Base-by-base conservation (phyloP, 2,329 filamentous ascomycete species). In the Aureobasidium mangrovei region DNA sequence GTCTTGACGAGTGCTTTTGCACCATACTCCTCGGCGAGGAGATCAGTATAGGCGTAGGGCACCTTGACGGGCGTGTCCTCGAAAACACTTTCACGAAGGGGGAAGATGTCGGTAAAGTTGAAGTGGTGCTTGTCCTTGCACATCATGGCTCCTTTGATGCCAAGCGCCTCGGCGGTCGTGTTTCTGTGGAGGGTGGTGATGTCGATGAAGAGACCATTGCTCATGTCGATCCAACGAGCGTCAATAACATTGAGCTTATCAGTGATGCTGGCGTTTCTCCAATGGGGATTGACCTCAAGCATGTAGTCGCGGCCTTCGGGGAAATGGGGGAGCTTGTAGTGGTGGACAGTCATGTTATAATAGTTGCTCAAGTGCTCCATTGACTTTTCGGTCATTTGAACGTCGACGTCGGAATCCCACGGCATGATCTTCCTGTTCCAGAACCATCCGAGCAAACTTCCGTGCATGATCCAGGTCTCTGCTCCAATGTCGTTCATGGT, bases 391-490 rank as follows among this genome's bases (percentile, higher is more conserved):
- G 77, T 76, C 12, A 83, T 72, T 63, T 81, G 77, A 9, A 82
- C 77, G 59, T 83, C 80, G 46, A 82, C 63, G 60, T 83, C 80
- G 9, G 74, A 76, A 62, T 83, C 80, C 80, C 80, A 83, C 2
- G 80, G 80, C 66, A 83, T 74, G 60, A 81, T 76, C 62, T 75
- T 74, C 52, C 75, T 72, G 60, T 81, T 82, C 80, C 80, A 83
- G 74, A 77, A 83, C 80, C 80, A 83, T 35, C 79, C 78, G 12
- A 83, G 68, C 39, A 83, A 66, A 4, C 76, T 77, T 9, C 80
- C 80, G 60, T 83, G 80, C 77, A 82, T 82, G 55, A 83, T 76
- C 80, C 80, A 83, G 7, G 80, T 83, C 59, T 81, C 76, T 3
- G 75, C 74, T 10, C 77, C 75, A 32, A 82, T 72, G 48, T 76